Evolutionary conservation across 2,329 filamentous ascomycete genomes (phyloP).

Genomic region (Alternaria novae-zelandiae): DNA sequence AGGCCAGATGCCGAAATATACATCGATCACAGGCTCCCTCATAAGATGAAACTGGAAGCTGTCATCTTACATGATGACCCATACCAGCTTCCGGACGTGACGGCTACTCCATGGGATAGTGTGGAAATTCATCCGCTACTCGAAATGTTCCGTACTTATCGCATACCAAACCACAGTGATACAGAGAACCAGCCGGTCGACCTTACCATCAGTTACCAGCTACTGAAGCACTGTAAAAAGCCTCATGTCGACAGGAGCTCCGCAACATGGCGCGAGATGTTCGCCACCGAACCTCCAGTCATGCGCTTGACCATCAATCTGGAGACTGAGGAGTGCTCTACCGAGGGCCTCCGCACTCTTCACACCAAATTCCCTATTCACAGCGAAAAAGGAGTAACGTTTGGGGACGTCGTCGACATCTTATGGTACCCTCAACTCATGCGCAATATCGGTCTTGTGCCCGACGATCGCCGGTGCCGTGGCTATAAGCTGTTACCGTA

Average conservation of each 20-base stretch:
- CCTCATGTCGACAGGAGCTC: neutral
- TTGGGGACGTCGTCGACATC: neutral
- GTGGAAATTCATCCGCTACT: neutral
- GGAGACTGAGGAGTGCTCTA: neutral
- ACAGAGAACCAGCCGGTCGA: neutral
- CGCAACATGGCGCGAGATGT: neutral
- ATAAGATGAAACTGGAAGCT: neutral
- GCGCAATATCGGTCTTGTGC: neutral
- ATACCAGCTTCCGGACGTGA: neutral
- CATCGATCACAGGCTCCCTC: neutral
- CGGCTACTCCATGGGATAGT: neutral
- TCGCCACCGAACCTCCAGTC: neutral
- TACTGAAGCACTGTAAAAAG: neutral
- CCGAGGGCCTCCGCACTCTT: neutral
- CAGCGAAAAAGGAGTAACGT: neutral
- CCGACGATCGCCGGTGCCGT: neutral
- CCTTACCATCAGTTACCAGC: neutral
- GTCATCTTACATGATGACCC: neutral
- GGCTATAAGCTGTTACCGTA: neutral
- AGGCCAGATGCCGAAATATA: neutral
- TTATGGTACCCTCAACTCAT: neutral
- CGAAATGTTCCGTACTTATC: neutral
- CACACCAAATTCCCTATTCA: neutral
- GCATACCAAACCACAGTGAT: accelerated
- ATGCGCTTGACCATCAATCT: neutral